These are phyloP conservation scores for Lactarius trivialis DNA, from an alignment of 768 basidiomycete genomes.

Conservation along the genomic window DNA sequence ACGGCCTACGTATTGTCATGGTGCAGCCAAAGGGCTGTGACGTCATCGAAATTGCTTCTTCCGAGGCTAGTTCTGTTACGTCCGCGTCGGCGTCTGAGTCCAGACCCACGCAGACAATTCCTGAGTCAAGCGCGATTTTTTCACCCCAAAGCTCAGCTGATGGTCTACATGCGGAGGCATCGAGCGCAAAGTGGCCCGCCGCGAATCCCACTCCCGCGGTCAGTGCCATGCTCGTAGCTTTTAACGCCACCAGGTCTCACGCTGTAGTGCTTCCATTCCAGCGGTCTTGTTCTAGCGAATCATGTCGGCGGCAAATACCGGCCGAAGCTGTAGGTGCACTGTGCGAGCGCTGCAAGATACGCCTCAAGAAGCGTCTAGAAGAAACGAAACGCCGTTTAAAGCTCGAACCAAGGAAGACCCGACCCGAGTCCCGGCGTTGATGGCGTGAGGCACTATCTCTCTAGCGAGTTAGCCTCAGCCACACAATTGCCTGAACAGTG, in stretches of 20 bases:
- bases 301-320: slow-evolving; percentile 36
- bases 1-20: slow-evolving; percentile 11
- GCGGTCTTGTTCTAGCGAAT: slow-evolving; percentile 31
- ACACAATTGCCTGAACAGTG: not conserved
- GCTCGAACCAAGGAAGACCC: slow-evolving; percentile 34
- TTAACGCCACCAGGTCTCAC: not conserved
- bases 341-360: slow-evolving; percentile 40
- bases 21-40: slow-evolving; percentile 10
- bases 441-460: not conserved
- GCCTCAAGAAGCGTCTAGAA: slow-evolving; percentile 41
- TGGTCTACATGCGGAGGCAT: not conserved
- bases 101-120: not conserved
- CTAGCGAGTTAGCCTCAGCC: not conserved
- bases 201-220: not conserved
- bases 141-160: not conserved
- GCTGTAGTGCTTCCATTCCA: not conserved
- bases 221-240: not conserved
- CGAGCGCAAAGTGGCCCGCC: not conserved
- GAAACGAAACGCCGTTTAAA: slow-evolving; percentile 40
- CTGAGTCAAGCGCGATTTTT: not conserved
- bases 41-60: not conserved
- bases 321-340: slow-evolving; percentile 27
- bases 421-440: slow-evolving; percentile 1
- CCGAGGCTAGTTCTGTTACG: not conserved
- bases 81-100: not conserved